phyloP scores from a whole-genome alignment of 2,329 filamentous ascomycete species.

The Colletotrichum sp. region DNA sequence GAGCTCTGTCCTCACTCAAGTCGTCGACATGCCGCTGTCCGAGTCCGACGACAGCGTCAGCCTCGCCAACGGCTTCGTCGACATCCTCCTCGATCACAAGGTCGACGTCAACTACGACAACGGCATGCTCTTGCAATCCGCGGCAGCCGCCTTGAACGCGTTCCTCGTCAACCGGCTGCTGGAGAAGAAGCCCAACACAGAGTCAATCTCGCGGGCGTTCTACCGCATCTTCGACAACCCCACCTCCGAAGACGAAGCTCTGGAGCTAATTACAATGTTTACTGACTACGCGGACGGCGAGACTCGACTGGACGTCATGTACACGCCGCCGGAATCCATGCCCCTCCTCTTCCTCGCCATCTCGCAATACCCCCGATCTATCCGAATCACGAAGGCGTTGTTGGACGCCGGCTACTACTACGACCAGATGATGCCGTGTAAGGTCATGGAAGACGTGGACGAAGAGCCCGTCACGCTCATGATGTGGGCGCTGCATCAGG shows the following conservation, averaged over 20 bases:
- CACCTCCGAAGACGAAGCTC: conserved; percentile 52
- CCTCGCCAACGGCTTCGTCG: conserved; percentile 51
- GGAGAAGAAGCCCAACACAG: conserved; percentile 51
- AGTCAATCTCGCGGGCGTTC: conserved; percentile 58
- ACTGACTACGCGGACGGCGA: conserved; percentile 53
- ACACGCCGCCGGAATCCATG: conserved; percentile 43
- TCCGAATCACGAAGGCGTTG: conserved; percentile 55
- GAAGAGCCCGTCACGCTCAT: conserved; percentile 64
- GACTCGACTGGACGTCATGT: conserved; percentile 56
- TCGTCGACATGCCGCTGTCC: conserved; percentile 47
- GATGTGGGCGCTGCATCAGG: conserved; percentile 66
- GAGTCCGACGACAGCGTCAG: conserved; percentile 34
- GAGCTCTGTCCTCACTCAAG: conserved; percentile 48
- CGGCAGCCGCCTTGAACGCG: conserved; percentile 56
- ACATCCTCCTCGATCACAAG: conserved; percentile 42
- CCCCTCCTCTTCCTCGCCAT: conserved; percentile 60
- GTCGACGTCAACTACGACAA: conserved; percentile 54
- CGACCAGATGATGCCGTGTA: conserved; percentile 54
- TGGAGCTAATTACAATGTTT: conserved; percentile 58
- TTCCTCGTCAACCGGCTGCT: conserved; percentile 57
- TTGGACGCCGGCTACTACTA: conserved; percentile 65
- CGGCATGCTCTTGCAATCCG: conserved; percentile 56
- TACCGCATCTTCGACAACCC: conserved; percentile 60
- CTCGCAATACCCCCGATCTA: conserved; percentile 59
- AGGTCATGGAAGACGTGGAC: conserved; percentile 49